Evolutionary conservation across 2,329 filamentous ascomycete species (phyloP).

Genomic region (Zalaria sp.): DNA sequence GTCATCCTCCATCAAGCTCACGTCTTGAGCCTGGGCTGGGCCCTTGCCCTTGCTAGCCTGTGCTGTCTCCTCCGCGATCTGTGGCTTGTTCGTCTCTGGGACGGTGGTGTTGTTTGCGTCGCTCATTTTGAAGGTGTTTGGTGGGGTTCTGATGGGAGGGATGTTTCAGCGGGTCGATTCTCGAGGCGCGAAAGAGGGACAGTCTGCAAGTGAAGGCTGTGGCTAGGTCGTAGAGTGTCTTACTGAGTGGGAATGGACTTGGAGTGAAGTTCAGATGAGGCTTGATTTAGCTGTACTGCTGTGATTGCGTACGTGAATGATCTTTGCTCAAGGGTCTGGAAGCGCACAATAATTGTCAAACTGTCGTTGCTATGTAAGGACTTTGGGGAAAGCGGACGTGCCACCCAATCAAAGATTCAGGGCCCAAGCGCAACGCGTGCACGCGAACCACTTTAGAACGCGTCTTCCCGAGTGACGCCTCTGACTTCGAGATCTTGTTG

Average conservation of each 20-base stretch:
- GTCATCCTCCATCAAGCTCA: constrained; percentile 60
- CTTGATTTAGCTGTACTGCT: neutral
- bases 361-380: no score
- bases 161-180: neutral
- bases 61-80: constrained; percentile 30
- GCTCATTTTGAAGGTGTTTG: constrained; percentile 10
- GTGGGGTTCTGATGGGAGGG: neutral
- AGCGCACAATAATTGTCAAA: no score
- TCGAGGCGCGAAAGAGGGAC: neutral
- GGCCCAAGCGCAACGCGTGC: no score
- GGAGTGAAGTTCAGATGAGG: neutral
- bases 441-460: no score
- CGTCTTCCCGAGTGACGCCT: no score
- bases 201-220: neutral
- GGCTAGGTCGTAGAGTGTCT: neutral
- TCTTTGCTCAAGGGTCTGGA: neutral
- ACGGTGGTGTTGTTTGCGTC: constrained; percentile 11
- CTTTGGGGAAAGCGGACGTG: no score
- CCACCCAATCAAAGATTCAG: no score
- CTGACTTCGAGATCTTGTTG: no score
- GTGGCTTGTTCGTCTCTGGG: constrained; percentile 10
- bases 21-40: constrained; percentile 40
- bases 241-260: neutral
- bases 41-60: constrained; percentile 86
- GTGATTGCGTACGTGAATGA: neutral